Conservation (phyloP, 257 asterid genomes). For the Misopates orontium region DNA sequence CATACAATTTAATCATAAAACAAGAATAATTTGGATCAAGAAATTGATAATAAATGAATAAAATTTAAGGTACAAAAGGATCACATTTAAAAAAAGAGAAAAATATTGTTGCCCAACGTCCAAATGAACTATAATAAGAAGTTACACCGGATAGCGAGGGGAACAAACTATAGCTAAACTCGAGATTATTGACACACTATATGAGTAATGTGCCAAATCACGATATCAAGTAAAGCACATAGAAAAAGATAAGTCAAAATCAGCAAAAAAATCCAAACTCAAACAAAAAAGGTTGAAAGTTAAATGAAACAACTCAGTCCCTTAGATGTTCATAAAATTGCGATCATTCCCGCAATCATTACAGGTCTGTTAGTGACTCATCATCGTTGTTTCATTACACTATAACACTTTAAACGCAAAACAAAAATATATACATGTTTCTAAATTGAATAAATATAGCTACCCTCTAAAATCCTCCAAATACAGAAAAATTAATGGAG, state of each 20-base stretch:
- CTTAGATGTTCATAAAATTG: constrained; percentile 68
- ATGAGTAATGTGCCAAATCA: background rate
- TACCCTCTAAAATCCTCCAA: constrained; percentile 37
- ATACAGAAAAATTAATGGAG: constrained; percentile 6
- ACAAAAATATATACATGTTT: background rate
- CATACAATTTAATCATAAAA: too few relatives aligned
- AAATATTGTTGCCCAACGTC: constrained; percentile 36
- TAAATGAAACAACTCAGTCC: constrained; percentile 59
- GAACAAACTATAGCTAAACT: constrained; percentile 31
- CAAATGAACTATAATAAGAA: constrained; percentile 21
- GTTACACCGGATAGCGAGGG: constrained; percentile 42
- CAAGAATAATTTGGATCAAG: too few relatives aligned
- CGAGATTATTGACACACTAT: background rate
- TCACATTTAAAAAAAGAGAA: too few relatives aligned
- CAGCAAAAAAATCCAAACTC: background rate
- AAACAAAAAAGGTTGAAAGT: background rate
- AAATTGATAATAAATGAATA: too few relatives aligned
- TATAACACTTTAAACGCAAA: background rate
- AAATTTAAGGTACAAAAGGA: too few relatives aligned
- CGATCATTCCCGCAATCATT: constrained; percentile 73
- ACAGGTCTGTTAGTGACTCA: constrained; percentile 65
- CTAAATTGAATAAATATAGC: constrained; percentile 30
- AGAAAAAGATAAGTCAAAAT: background rate
- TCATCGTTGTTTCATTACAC: constrained; percentile 34
- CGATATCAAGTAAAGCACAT: constrained; percentile 13